A percentile compares a stretch with the other conserved stretches of the same genome.
Evolutionary conservation across 2,329 filamentous ascomycete genomes (phyloP).

Genomic region (Chalara sp.): DNA sequence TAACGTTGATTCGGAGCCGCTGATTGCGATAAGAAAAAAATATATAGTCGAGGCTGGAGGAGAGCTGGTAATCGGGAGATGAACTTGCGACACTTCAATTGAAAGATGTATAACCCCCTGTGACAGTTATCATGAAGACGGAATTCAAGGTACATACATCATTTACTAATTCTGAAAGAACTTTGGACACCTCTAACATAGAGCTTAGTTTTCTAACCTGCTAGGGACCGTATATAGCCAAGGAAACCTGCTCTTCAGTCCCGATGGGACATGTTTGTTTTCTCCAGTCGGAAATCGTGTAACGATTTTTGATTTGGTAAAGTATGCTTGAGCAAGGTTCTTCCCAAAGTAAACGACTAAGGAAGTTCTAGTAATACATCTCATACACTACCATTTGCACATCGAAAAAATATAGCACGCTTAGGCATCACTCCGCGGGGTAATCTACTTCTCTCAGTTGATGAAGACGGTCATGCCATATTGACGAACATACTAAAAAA

Average conservation of each 20-base stretch:
- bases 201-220: slow-evolving; percentile 86
- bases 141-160: slow-evolving; percentile 75
- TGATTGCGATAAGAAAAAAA: too few species aligned
- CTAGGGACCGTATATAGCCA: slow-evolving; percentile 97
- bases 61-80: too few species aligned
- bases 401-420: slow-evolving; percentile 86
- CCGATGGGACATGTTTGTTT: slow-evolving; percentile 90
- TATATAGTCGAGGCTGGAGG: too few species aligned
- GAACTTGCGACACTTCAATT: too few species aligned
- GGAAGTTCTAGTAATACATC: slow-evolving; percentile 65
- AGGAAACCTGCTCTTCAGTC: slow-evolving; percentile 94
- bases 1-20: too few species aligned
- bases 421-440: slow-evolving; percentile 85
- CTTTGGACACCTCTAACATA: slow-evolving; percentile 17
- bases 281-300: slow-evolving; percentile 96
- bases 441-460: slow-evolving; percentile 86
- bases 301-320: slow-evolving; percentile 90
- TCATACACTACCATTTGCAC: slow-evolving; percentile 79
- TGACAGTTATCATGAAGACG: slow-evolving; percentile 75
- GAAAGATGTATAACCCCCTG: slow-evolving; percentile 14
- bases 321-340: slow-evolving; percentile 44
- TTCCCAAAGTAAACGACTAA: slow-evolving; percentile 4
- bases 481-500: slow-evolving; percentile 83
- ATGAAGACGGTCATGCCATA: slow-evolving; percentile 91
- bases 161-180: too few species aligned